Evolutionary conservation across 1,284 basidiomycete species (phyloP), one percentile per base, ranked within the genome.

Genomic region (Moesziomyces parantarcticus): DNA sequence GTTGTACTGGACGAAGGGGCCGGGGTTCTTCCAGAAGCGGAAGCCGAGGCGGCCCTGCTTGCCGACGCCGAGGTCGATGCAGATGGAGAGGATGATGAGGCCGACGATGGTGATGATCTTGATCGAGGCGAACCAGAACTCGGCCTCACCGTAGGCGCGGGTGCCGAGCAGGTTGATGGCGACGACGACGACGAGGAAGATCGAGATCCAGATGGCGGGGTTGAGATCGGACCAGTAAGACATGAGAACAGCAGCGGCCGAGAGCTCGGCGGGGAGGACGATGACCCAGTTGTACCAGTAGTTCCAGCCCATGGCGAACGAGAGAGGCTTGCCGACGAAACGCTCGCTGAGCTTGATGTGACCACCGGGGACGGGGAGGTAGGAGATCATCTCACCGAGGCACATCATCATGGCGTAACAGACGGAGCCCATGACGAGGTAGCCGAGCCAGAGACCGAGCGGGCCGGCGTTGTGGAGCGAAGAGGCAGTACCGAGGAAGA

Each of bases 301-400:
- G 92, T 86, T 21, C 92, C 88, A 64, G 88, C 91, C 47, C 89
- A 83, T 47, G 88, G 82, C 77, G 58, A 83, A 83, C 0, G 90
- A 89, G 67, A 93, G 87, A 1, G 92, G 90, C 13, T 90, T 89
- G 77, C 92, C 89, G 32, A 92, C 90, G 79, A 92, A 92, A 46
- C 91, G 89, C 76, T 89, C 89, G 3, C 92, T 90, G 36, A 93
- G 86, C 57, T 88, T 90, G 84, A 94, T 91, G 83, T 93, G 92
- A 9, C 92, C 89, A 73, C 89, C 91, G 61, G 86, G 75, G 67
- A 88, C 85, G 55, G 85, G 85, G 36, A 92, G 87, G 79, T 87
- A 91, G 13, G 84, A 81, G 62, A 85, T 78, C 84, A 86, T 84
- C 73, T 86, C 85, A 46, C 85, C 86, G 34, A 87, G 83, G 32